phyloP scores from a whole-genome alignment of 371 early-diverging fungal genomes.

The Funneliformis caledonium region DNA sequence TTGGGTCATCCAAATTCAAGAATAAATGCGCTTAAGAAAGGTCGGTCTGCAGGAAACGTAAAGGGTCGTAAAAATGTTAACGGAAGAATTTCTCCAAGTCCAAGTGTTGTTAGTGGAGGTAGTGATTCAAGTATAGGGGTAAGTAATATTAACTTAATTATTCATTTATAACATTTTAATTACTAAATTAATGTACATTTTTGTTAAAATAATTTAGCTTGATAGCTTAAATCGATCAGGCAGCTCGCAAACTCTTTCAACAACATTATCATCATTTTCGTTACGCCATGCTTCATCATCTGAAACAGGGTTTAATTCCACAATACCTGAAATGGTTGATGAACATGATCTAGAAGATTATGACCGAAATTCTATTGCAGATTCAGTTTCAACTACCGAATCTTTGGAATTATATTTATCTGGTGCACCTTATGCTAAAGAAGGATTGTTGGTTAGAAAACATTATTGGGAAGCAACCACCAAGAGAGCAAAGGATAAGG shows the following conservation, averaged over 20 bases:
- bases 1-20: slow-evolving; percentile 28
- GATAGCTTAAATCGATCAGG: slow-evolving; percentile 1
- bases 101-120: slow-evolving; percentile 23
- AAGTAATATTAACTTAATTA: not conserved
- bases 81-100: slow-evolving; percentile 32
- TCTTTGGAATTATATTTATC: slow-evolving; percentile 45
- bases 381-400: slow-evolving; percentile 38
- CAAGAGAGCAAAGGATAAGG: slow-evolving; percentile 80
- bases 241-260: slow-evolving; percentile 32
- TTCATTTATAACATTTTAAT: not conserved
- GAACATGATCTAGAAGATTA: slow-evolving; percentile 20
- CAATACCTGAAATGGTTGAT: slow-evolving; percentile 6
- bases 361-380: slow-evolving; percentile 17
- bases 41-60: slow-evolving; percentile 12
- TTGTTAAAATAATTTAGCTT: not conserved
- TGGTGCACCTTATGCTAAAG: slow-evolving; percentile 61
- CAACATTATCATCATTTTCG: slow-evolving; percentile 21
- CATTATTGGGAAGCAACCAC: slow-evolving; percentile 78
- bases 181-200: not conserved
- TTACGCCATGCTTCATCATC: slow-evolving; percentile 34
- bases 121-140: slow-evolving; percentile 26
- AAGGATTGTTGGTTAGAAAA: slow-evolving; percentile 86
- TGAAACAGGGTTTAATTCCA: slow-evolving; percentile 20
- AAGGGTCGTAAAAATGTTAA: not conserved
- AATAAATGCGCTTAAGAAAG: slow-evolving; percentile 22